phyloP scores from a whole-genome alignment of 495 filamentous ascomycete species.

The Melanomma pulvis-pyrius region DNA sequence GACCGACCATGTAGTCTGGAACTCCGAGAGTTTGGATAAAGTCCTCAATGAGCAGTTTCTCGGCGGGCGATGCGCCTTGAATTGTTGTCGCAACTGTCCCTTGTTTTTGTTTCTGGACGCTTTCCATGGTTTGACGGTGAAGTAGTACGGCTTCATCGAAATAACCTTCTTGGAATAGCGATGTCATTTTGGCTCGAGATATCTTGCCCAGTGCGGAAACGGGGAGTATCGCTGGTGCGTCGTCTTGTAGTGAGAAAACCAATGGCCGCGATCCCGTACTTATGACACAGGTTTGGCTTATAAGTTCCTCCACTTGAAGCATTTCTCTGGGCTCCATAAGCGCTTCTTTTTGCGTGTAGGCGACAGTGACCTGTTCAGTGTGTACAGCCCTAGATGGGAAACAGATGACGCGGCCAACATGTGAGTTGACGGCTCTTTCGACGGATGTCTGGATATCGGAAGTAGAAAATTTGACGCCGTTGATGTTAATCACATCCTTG shows the following conservation, averaged over 20 bases:
- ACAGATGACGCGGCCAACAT: conserved; percentile 28
- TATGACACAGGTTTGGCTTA: background rate
- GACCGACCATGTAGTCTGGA: conserved; percentile 27
- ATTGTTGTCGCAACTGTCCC: too few species aligned
- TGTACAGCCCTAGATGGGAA: conserved; percentile 39
- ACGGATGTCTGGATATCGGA: conserved; percentile 51
- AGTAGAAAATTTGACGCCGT: conserved; percentile 54
- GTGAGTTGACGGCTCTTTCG: conserved; percentile 40
- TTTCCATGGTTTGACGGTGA: background rate
- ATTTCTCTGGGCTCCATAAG: background rate
- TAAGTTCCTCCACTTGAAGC: background rate
- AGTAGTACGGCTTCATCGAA: conserved; percentile 31
- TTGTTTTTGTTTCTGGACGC: background rate
- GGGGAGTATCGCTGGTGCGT: conserved; percentile 36
- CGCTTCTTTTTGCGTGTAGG: conserved; percentile 1
- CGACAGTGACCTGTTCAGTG: conserved; percentile 28
- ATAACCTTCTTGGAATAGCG: conserved; percentile 42
- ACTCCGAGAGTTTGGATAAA: background rate
- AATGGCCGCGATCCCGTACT: background rate
- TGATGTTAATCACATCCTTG: conserved; percentile 43
- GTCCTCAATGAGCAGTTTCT: background rate
- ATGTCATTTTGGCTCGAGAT: conserved; percentile 49
- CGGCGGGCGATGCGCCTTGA: background rate
- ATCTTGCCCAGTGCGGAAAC: conserved; percentile 56
- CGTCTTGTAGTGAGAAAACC: background rate